Evolutionary conservation across 352 stramenopile species (phyloP).

Genomic region (Phytopythium ostracodes): DNA sequence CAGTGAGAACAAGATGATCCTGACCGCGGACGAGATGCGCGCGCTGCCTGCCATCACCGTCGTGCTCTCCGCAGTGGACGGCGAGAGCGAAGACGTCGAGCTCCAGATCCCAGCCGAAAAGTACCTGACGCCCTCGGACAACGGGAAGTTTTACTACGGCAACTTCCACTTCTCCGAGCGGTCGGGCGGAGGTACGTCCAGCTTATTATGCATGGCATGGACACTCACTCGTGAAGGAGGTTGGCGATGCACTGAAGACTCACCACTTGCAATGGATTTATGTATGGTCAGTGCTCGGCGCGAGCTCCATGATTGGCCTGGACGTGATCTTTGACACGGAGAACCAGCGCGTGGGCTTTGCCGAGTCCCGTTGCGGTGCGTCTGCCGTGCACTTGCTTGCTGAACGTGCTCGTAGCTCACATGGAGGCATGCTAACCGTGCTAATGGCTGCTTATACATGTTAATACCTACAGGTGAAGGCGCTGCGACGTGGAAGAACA

Average conservation of each 20-base stretch:
- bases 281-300: conserved; percentile 53
- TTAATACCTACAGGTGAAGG: conserved; percentile 3
- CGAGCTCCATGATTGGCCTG: conserved; percentile 75
- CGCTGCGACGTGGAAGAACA: conserved; percentile 4
- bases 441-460: background rate
- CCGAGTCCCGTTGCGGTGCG: conserved; percentile 63
- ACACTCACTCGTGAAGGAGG: no score
- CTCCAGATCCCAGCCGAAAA: conserved; percentile 58
- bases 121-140: conserved; percentile 53
- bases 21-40: conserved; percentile 34
- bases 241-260: no score
- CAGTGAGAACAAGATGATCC: conserved; percentile 48
- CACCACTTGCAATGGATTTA: background rate
- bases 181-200: conserved; percentile 56
- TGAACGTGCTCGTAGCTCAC: background rate
- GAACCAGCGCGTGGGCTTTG: conserved; percentile 75
- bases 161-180: conserved; percentile 85
- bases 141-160: conserved; percentile 49
- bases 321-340: conserved; percentile 86
- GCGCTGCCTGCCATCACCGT: conserved; percentile 64
- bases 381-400: background rate
- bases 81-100: conserved; percentile 45
- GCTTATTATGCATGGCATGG: background rate
- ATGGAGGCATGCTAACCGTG: background rate
- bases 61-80: conserved; percentile 48